Evolutionary conservation across 176 grass and related monocot genomes (phyloP), one percentile per base, ranked within the genome.

Genomic region (Lolium rigidum): DNA sequence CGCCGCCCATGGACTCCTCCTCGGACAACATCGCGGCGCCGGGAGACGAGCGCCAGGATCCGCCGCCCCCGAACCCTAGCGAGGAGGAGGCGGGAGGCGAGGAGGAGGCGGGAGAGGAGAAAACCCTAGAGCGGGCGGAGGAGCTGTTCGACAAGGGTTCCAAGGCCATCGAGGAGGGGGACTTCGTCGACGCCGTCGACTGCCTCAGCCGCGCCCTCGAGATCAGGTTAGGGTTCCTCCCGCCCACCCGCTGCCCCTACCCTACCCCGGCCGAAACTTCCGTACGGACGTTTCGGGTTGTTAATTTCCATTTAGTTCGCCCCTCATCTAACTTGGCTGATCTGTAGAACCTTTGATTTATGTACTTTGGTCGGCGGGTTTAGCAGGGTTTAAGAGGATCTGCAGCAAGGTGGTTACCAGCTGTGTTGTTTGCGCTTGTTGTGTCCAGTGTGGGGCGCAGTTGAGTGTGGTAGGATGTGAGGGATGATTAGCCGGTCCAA

Each of bases 181-280:
- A 96, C 69, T 93, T 88, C 69, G 88, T 86, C 28, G 92, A 90
- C 10, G 92, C 97, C 82, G 94, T 88, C 14, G 94, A 99, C 88
- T 93, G 86, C 70, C 92, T 99, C 82, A 94, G 97, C 87, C 92
- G 89, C 63, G 90, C 94, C 75, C 94, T 99, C 79, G 94, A 99
- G 76, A 94, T 96, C 88, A 93, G 92, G 97, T 99, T 88, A 91
- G 84, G 84, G 77, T 85, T 94, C 9, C 26, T 46, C 7, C 13
- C 17, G 26, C 18, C 70, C 22, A n/a, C 18, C 70, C 22, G 1
- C 17, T 20, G 5, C 44, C 10, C 56, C 24, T 35, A n/a, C n/a
- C n/a, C n/a, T 59, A 15, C 0, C 28, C 49, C 10, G 38, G 25
- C 5, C 13, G 14, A 74, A 16, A 49, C 64, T 73, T 2, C 2